Evolutionary conservation across 192 early-diverging fungal species (phyloP).

Genomic region (Coemansia sp.): DNA sequence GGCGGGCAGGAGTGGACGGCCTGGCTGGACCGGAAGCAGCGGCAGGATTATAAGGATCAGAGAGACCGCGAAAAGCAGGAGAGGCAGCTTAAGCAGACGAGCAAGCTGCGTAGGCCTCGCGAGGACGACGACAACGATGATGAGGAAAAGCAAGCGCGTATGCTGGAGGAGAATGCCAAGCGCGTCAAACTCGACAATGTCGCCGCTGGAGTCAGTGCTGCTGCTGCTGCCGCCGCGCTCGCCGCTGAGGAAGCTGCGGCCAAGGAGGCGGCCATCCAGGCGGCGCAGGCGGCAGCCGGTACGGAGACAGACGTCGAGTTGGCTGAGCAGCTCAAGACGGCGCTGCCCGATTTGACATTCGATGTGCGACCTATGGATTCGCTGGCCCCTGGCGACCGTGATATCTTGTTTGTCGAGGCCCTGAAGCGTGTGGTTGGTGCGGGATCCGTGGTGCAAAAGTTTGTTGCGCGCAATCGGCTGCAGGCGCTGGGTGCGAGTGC

Average conservation of each 20-base stretch:
- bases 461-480: constrained; percentile 33
- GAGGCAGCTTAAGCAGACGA: background rate
- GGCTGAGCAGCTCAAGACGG: constrained; percentile 6
- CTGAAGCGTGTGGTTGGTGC: constrained; percentile 27
- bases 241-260: background rate
- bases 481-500: constrained; percentile 7
- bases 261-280: constrained; percentile 2
- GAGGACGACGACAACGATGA: constrained; percentile 37
- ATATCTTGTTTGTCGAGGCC: constrained; percentile 17
- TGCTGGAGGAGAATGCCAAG: constrained; percentile 54
- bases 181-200: constrained; percentile 45
- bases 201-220: background rate
- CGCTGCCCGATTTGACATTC: constrained; percentile 15
- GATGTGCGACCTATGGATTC: constrained; percentile 14
- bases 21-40: constrained; percentile 26
- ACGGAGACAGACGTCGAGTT: constrained; percentile 2
- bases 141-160: constrained; percentile 43
- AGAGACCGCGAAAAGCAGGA: constrained; percentile 21
- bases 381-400: constrained; percentile 18
- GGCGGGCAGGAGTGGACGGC: constrained; percentile 51
- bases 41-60: constrained; percentile 24
- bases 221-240: too few species aligned
- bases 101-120: constrained; percentile 11
- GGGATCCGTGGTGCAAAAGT: constrained; percentile 20
- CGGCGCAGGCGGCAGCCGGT: background rate